These are phyloP conservation scores for Peronospora destructor DNA, from an alignment of 352 stramenopile species.

Conservation along the genomic window DNA sequence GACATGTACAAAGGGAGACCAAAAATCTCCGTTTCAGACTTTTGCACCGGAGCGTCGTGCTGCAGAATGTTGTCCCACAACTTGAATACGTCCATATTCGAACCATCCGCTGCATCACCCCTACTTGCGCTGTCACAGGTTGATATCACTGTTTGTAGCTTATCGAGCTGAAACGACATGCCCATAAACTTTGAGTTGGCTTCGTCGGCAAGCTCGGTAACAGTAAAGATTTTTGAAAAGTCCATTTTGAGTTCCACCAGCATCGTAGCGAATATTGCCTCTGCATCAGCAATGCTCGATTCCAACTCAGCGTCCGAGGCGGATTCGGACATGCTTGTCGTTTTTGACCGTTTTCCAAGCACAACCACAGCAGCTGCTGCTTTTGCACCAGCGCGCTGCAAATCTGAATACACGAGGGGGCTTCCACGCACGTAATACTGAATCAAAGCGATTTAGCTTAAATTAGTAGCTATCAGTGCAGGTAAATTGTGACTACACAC, in stretches of 20 bases:
- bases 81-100: slow-evolving; percentile 28
- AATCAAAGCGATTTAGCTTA: background rate
- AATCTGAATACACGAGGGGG: slow-evolving; percentile 64
- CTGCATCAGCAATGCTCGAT: slow-evolving; percentile 66
- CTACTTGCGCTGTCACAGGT: background rate
- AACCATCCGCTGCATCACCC: slow-evolving; percentile 11
- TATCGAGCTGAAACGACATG: slow-evolving; percentile 58
- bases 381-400: slow-evolving; percentile 77
- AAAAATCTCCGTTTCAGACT: slow-evolving; percentile 73
- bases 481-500: slow-evolving; percentile 10
- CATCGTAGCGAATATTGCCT: slow-evolving; percentile 84
- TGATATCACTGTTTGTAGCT: slow-evolving; percentile 15
- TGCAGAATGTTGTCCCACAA: slow-evolving; percentile 70
- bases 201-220: slow-evolving; percentile 77
- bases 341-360: slow-evolving; percentile 61
- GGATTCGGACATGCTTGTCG: slow-evolving; percentile 19
- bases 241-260: slow-evolving; percentile 85
- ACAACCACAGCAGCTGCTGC: slow-evolving; percentile 73
- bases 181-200: slow-evolving; percentile 86
- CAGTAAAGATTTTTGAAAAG: slow-evolving; percentile 76
- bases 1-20: slow-evolving; percentile 82
- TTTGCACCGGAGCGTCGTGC: slow-evolving; percentile 49
- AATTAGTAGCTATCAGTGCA: background rate
- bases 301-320: slow-evolving; percentile 45
- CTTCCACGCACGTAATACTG: slow-evolving; percentile 81